Evolutionary conservation across 106 monocot species (phyloP).

Genomic region (Apostasia shenzhenica): DNA sequence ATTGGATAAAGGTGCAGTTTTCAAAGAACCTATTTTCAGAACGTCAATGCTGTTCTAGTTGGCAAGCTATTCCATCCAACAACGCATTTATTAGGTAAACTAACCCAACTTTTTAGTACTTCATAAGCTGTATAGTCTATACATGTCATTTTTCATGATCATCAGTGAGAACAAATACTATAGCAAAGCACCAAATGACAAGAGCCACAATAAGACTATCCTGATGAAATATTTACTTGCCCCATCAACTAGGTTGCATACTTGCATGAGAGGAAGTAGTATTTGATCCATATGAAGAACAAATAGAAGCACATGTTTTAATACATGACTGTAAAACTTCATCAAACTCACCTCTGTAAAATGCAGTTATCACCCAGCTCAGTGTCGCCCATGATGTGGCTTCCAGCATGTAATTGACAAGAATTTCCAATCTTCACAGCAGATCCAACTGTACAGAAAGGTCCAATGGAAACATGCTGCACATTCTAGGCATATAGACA

Average conservation of each 20-base stretch:
- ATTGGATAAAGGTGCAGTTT: not conserved
- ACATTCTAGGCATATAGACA: conserved; percentile 2
- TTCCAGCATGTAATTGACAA: conserved; percentile 65
- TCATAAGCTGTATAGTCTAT: too few relatives aligned
- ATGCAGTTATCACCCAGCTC: conserved; percentile 65
- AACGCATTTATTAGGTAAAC: too few relatives aligned
- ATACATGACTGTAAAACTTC: not conserved
- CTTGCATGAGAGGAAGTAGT: not conserved
- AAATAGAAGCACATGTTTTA: conserved; percentile 3
- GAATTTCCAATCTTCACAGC: conserved; percentile 57
- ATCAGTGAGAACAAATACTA: too few relatives aligned
- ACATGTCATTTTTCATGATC: too few relatives aligned
- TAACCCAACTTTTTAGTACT: too few relatives aligned
- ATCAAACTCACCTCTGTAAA: conserved; percentile 39
- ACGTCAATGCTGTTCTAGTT: not conserved
- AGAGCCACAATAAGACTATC: too few relatives aligned
- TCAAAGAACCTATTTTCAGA: not conserved
- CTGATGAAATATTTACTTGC: too few relatives aligned
- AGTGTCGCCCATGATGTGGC: conserved; percentile 72
- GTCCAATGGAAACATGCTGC: conserved; percentile 68
- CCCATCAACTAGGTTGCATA: too few relatives aligned
- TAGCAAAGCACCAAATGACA: too few relatives aligned
- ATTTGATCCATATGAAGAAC: not conserved
- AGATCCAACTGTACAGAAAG: conserved; percentile 77
- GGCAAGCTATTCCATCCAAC: too few relatives aligned